Conservation (phyloP, 768 basidiomycete genomes). For the Leccinum longicurvipes region DNA sequence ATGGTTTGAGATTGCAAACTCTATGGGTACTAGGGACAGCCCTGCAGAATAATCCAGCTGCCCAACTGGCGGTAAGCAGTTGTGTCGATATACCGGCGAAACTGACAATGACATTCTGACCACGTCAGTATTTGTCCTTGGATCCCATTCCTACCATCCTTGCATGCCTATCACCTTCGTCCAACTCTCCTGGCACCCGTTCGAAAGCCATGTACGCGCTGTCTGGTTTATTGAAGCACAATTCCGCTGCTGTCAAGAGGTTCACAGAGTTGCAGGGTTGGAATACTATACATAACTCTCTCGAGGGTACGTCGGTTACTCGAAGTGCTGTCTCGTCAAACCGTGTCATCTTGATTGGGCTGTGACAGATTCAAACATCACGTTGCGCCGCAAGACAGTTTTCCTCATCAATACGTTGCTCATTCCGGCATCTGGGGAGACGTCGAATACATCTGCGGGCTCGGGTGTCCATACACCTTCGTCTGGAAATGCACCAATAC, state of each 20-base stretch:
- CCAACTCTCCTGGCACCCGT: constrained; percentile 51
- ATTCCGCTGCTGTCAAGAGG: constrained; percentile 56
- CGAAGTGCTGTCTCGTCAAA: background rate
- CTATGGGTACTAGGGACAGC: constrained; percentile 91
- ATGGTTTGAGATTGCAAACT: constrained; percentile 61
- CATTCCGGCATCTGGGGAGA: constrained; percentile 38
- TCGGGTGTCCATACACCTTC: constrained; percentile 22
- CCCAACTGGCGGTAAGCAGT: constrained; percentile 64
- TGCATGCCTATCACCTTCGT: constrained; percentile 54
- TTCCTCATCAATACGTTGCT: constrained; percentile 77
- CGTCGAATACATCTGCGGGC: background rate
- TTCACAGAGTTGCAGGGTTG: constrained; percentile 60
- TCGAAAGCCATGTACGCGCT: constrained; percentile 83
- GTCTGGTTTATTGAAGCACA: constrained; percentile 78
- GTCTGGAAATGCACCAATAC: constrained; percentile 39
- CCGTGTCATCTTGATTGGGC: background rate
- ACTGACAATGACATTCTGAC: background rate
- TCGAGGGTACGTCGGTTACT: constrained; percentile 48
- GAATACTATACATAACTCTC: constrained; percentile 52
- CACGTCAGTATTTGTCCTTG: constrained; percentile 52
- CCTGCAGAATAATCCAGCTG: constrained; percentile 83
- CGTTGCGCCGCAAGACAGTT: constrained; percentile 71
- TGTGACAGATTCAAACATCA: constrained; percentile 66
- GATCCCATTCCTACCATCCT: constrained; percentile 67
- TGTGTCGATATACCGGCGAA: background rate